Base-by-base conservation (phyloP, 2,329 filamentous ascomycete species). In the Parafenestella ontariensis region DNA sequence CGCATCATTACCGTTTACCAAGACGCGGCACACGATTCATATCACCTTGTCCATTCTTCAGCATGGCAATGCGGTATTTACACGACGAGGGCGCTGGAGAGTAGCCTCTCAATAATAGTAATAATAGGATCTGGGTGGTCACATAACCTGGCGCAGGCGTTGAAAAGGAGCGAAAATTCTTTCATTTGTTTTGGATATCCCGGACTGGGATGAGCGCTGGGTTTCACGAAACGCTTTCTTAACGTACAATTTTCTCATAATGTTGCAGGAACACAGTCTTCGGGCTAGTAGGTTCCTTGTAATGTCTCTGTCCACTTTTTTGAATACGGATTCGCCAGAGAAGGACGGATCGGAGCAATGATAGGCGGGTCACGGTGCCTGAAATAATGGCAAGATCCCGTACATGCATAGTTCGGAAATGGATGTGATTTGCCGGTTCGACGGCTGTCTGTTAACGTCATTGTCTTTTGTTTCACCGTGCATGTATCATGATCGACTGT, bases 101-200 rank as follows among this genome's bases (percentile, higher is more conserved):
- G 20, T 17, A 10, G 24, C 23, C 41, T 29, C 23, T 29, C 17
- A 10, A 10, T 29, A 43, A 26, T 43, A 18, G 24, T 43, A 43
- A 43, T 43, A 43, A 42, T 43, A 43, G 24, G 24, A n/a, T 11
- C 41, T 28, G 26, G n/a, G 41, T 29, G 41, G 41, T 43, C 41
- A 29, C 41, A 43, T 43, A 26, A 3, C 11, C 15, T 40, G 41
- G 41, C 41, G 24, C 23, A 26, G 41, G 41, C 41, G 41, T 43
- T 43, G 41, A 24, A 18, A 43, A 15, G 41, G 24, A 29, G 41
- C 17, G 11, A 43, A 43, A 29, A 28, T 11, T 24, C n/a, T 15
- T 17, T 26, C 9, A 17, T 18, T 43, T n/a, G n/a, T n/a, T n/a
- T n/a, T 15, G 26, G 17, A 18, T 26, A 26, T 20, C 41, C 29